Evolutionary conservation across 306 rosid species (phyloP).

Genomic region (Myrica gale): DNA sequence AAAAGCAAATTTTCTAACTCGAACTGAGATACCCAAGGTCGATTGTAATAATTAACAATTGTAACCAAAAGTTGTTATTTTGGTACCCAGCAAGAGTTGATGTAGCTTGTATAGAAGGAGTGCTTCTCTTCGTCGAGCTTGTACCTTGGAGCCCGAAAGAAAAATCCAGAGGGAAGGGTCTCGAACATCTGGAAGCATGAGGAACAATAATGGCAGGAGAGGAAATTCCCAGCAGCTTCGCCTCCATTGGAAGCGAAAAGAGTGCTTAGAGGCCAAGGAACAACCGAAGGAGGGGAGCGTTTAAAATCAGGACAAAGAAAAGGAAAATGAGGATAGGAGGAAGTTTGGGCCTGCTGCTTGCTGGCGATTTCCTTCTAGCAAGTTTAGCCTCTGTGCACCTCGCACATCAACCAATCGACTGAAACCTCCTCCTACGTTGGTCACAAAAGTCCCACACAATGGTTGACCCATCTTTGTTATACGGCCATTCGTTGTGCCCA

Average conservation of each 20-base stretch:
- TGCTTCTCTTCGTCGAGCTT: conserved; percentile 16
- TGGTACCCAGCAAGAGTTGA: conserved; percentile 50
- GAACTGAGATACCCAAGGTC: background rate
- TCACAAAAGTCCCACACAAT: too few relatives aligned
- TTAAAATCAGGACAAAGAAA: too few relatives aligned
- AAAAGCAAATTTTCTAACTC: background rate
- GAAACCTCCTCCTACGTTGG: too few relatives aligned
- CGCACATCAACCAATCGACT: too few relatives aligned
- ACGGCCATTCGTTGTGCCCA: too few relatives aligned
- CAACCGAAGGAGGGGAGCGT: background rate
- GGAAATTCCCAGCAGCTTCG: conserved; percentile 45
- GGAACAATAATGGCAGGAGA: conserved; percentile 22
- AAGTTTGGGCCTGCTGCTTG: too few relatives aligned
- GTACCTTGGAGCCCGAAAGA: conserved; percentile 29
- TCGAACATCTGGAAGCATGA: conserved; percentile 14
- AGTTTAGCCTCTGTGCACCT: too few relatives aligned
- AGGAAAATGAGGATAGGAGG: too few relatives aligned
- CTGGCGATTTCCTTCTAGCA: too few relatives aligned
- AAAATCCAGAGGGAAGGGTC: conserved; percentile 22
- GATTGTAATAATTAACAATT: background rate
- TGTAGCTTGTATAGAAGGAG: conserved; percentile 35
- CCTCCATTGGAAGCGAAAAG: conserved; percentile 47
- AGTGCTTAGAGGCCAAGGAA: background rate
- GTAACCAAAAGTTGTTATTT: conserved; percentile 6
- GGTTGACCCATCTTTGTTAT: too few relatives aligned